Conservation (phyloP, 2,329 filamentous ascomycete species). For the Leptographium flavum region DNA sequence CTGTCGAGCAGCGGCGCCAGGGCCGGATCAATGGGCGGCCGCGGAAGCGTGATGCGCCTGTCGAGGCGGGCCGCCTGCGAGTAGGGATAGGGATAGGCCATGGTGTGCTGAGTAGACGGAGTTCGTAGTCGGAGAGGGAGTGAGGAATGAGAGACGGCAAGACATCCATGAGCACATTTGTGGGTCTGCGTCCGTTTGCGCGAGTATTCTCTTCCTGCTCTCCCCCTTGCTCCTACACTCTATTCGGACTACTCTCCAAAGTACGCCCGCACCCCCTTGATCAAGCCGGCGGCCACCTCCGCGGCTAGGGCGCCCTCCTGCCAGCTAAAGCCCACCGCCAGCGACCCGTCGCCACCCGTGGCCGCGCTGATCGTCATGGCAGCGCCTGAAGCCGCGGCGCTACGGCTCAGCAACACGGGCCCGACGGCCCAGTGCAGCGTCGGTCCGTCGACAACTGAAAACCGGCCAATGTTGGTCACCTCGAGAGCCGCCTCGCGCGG, state of each 20-base stretch:
- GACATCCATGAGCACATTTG: no score
- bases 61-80: background rate
- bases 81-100: background rate
- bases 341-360: background rate
- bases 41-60: background rate
- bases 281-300: background rate
- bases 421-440: background rate
- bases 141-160: background rate
- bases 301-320: background rate
- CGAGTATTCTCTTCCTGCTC: background rate
- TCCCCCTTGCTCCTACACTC: background rate
- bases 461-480: background rate
- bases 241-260: background rate
- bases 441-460: background rate
- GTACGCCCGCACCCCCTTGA: background rate
- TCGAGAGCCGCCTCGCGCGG: slow-evolving; percentile 1
- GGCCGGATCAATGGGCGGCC: background rate
- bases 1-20: background rate
- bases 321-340: background rate
- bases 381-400: background rate
- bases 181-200: no score
- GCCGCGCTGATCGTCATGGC: background rate
- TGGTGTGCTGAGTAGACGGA: background rate
- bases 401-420: background rate
- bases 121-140: background rate